Percentiles rank a stretch among this genome's conserved stretches.
Evolutionary conservation across 345 rosid genomes (phyloP).

Genomic region (Diplotaxis tenuifolia): DNA sequence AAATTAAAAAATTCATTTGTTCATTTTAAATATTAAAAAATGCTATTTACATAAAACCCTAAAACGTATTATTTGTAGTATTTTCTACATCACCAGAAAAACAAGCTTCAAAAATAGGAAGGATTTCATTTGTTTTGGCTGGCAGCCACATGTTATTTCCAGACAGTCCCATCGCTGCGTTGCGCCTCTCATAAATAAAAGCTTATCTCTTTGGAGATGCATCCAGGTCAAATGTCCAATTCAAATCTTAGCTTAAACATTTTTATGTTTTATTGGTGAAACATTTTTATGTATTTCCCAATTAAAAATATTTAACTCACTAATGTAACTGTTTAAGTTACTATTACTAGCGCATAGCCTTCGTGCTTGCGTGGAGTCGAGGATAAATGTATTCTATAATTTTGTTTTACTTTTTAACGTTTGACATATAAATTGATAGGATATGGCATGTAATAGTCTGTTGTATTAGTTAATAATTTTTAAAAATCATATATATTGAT

Average conservation of each 20-base stretch:
- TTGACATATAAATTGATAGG: too few species aligned
- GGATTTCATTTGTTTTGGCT: conserved; percentile 26
- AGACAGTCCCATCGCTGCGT: conserved; percentile 15
- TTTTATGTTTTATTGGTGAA: neutral
- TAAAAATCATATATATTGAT: too few species aligned
- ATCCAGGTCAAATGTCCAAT: conserved; percentile 32
- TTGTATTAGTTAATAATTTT: too few species aligned
- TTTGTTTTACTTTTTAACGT: too few species aligned
- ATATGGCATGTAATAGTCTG: too few species aligned
- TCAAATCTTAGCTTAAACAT: neutral
- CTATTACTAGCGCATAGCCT: too few species aligned
- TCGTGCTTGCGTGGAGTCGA: too few species aligned
- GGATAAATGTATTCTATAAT: too few species aligned
- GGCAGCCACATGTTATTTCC: conserved; percentile 21
- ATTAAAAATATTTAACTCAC: neutral
- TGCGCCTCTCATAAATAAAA: conserved; percentile 30
- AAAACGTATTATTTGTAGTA: neutral
- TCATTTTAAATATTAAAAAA: too few species aligned
- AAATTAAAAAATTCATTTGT: too few species aligned
- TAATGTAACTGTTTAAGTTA: conserved; percentile 24
- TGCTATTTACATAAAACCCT: neutral
- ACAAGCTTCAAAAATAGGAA: neutral
- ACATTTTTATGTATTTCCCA: neutral
- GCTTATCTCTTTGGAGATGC: conserved; percentile 27
- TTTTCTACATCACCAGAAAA: neutral